phyloP scores from a whole-genome alignment of 345 rosid species.

The Turnera subulata region DNA sequence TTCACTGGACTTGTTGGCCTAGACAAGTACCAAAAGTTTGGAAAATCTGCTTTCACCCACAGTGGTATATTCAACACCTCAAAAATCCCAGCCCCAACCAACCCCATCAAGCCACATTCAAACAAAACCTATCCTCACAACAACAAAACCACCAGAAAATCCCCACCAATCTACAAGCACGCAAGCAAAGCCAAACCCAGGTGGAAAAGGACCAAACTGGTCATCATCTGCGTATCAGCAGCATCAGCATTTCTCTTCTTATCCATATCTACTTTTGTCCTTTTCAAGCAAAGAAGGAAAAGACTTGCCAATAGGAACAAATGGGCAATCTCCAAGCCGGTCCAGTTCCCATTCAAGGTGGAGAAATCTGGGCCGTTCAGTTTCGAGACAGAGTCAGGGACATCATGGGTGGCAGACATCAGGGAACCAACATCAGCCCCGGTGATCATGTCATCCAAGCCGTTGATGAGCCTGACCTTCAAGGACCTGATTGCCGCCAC shows the following conservation, averaged over 20 bases:
- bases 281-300: constrained; percentile 38
- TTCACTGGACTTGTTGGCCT: constrained; percentile 49
- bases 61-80: constrained; percentile 48
- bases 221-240: constrained; percentile 43
- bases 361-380: constrained; percentile 90
- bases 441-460: constrained; percentile 77
- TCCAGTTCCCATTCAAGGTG: constrained; percentile 54
- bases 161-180: neutral
- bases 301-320: constrained; percentile 37
- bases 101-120: constrained; percentile 15
- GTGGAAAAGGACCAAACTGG: constrained; percentile 21
- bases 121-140: constrained; percentile 13
- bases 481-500: constrained; percentile 96
- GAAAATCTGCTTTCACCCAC: constrained; percentile 57
- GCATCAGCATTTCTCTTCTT: constrained; percentile 36
- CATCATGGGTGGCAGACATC: constrained; percentile 92
- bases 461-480: constrained; percentile 81
- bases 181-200: constrained; percentile 20
- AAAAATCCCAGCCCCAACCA: constrained; percentile 26
- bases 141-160: constrained; percentile 8
- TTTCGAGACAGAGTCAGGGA: constrained; percentile 85
- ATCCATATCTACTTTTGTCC: constrained; percentile 16
- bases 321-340: constrained; percentile 90
- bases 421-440: constrained; percentile 82
- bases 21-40: constrained; percentile 47